Evolutionary conservation across 2,329 filamentous ascomycete genomes (phyloP).

Genomic region (Penicillium sp.): DNA sequence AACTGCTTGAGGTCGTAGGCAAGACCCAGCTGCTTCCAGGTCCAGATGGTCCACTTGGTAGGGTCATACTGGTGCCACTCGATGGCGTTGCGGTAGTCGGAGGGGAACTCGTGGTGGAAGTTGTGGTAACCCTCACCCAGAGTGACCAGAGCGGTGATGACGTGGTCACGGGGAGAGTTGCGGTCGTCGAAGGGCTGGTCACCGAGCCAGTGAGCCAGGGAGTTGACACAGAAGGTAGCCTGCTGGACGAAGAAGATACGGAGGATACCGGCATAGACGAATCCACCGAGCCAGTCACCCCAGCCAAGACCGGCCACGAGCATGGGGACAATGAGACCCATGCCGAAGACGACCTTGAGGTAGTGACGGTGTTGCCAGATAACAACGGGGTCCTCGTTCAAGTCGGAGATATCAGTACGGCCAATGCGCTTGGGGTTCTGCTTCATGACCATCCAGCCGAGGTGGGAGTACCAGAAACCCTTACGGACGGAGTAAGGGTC

Average conservation of each 20-base stretch:
- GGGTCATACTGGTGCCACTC: constrained; percentile 91
- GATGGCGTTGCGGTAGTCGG: constrained; percentile 90
- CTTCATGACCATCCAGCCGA: constrained; percentile 93
- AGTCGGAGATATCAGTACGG: constrained; percentile 83
- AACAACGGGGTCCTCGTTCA: constrained; percentile 84
- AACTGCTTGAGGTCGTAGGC: constrained; percentile 90
- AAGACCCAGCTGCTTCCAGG: constrained; percentile 81
- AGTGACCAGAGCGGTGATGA: constrained; percentile 82
- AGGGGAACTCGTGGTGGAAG: constrained; percentile 94
- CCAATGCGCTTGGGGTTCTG: constrained; percentile 89
- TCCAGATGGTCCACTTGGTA: constrained; percentile 87
- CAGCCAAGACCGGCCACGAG: constrained; percentile 76
- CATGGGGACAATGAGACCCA: constrained; percentile 77
- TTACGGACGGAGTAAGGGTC: constrained; percentile 91
- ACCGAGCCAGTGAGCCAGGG: constrained; percentile 85
- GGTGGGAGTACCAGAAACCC: constrained; percentile 79
- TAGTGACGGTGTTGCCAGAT: constrained; percentile 89
- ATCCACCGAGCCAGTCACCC: constrained; percentile 80
- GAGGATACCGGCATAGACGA: constrained; percentile 83
- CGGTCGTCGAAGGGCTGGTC: constrained; percentile 93
- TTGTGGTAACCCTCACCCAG: constrained; percentile 92
- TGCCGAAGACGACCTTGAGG: constrained; percentile 76
- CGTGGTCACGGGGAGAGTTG: constrained; percentile 86
- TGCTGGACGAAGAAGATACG: constrained; percentile 90
- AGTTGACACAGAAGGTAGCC: constrained; percentile 93